Base-by-base conservation (phyloP, 805 yeast species). In the Yamadazyma phyllophila region DNA sequence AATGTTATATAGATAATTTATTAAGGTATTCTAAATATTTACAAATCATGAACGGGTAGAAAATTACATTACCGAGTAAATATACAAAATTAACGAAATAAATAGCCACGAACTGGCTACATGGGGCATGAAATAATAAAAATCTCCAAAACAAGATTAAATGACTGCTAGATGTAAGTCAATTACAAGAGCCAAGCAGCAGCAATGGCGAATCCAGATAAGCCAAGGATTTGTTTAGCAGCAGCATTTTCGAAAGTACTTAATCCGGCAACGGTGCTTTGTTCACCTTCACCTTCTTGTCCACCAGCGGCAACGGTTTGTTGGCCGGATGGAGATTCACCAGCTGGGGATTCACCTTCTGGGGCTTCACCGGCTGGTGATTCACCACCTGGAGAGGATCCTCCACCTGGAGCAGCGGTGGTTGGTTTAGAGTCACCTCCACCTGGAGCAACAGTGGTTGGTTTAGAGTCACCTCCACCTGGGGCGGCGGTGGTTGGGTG, bases 161-260 rank as follows among this genome's bases (percentile, higher is more conserved):
- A 7, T 15, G 29, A 24, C 29, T 36, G 14, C 24, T 11, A 34
- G 20, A 20, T 20, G 31, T 36, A 36, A 36, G 20, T 24, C 39
- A 36, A 17, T 17, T 36, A 36, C 39, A 36, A 36, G 10, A 50
- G 24, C 12, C 47, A 37, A 24, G 44, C 49, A 47, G 48, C 51
- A 33, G 38, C 35, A 13, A 36, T 10, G 14, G 49, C 50, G 17
- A 51, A 46, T 32, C 45, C 52, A 36, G 45, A 36, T 29, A 46
- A 16, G 8, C 44, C 51, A 17, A 35, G 35, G 15, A 41, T 26
- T 26, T 38, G 44, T 41, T 41, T 49, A 33, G 32, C 27, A 29
- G 45, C 50, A 38, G 46, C 48, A 31, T 44, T 48, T n/a, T 43
- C 49, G 15, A 42, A 40, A 13, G 45, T 13, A 11, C 45, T 36